Conservation (phyloP, 2,329 filamentous ascomycete species). For the Ilyonectria robusta region DNA sequence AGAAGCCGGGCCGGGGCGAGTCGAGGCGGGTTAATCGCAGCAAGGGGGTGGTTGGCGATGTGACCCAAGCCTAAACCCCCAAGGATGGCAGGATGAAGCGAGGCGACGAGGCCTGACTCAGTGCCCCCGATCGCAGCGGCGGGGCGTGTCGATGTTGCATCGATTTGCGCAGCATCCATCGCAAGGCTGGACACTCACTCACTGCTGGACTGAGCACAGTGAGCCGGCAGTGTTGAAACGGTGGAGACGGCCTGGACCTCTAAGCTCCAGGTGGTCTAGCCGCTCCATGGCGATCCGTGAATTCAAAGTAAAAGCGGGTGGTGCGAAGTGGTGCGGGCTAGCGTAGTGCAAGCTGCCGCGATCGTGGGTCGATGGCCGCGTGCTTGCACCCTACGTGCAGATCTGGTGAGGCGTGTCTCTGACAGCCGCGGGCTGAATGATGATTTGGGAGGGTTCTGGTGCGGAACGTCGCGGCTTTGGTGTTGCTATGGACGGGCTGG, state of each 20-base stretch:
- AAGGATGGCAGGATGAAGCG: constrained; percentile 5
- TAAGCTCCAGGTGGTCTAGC: background rate
- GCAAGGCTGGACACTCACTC: background rate
- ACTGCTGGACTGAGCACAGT: background rate
- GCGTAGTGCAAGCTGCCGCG: constrained; percentile 1
- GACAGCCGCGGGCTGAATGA: background rate
- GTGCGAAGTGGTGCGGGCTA: background rate
- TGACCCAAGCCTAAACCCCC: background rate
- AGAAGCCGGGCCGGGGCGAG: background rate
- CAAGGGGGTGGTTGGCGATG: background rate
- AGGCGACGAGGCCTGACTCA: background rate
- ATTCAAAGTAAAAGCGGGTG: background rate
- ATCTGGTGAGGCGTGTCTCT: constrained; percentile 30
- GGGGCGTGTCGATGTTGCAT: constrained; percentile 15
- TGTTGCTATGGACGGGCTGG: background rate
- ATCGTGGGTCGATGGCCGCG: constrained; percentile 36
- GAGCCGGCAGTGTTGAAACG: background rate
- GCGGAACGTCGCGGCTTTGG: background rate
- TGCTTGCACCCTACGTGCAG: constrained; percentile 38
- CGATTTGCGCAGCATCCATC: background rate
- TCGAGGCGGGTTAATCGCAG: background rate
- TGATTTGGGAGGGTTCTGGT: background rate
- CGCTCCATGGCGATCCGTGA: background rate
- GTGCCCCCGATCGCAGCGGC: constrained; percentile 4
- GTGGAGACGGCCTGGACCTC: background rate